Percentiles rank a stretch among this genome's conserved stretches.
Conservation (phyloP, 2,329 filamentous ascomycete genomes). For the Botrytis fragariae region DNA sequence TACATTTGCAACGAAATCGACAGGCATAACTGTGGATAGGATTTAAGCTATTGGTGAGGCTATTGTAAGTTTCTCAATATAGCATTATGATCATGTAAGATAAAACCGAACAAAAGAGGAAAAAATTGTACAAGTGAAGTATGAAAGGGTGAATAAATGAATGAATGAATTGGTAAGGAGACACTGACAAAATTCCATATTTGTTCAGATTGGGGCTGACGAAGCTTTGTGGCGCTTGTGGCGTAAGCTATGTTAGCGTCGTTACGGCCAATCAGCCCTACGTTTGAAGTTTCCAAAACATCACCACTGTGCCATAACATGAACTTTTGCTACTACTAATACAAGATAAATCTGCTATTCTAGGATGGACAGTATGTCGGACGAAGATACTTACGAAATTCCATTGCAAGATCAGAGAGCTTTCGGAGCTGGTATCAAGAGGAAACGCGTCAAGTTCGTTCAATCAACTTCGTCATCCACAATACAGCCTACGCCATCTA, state of each 20-base stretch:
- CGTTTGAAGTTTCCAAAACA: not conserved
- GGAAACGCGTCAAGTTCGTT: constrained; percentile 60
- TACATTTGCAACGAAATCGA: constrained; percentile 35
- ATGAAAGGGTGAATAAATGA: not conserved
- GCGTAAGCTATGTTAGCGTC: constrained; percentile 12
- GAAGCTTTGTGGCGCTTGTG: constrained; percentile 15
- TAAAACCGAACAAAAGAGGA: not conserved
- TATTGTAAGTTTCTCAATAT: not conserved
- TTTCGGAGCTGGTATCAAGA: constrained; percentile 62
- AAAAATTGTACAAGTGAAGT: not conserved
- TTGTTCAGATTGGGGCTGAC: constrained; percentile 16
- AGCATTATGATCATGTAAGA: not conserved
- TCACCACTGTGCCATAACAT: not conserved
- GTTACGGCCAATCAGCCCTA: constrained; percentile 9
- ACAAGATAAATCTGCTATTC: not conserved
- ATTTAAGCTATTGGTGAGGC: not conserved
- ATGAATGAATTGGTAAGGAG: not conserved
- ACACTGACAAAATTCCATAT: constrained; percentile 10
- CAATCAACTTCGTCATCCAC: constrained; percentile 35
- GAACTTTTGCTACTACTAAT: not conserved
- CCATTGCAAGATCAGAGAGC: constrained; percentile 58
- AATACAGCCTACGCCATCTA: constrained; percentile 35
- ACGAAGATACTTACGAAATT: constrained; percentile 56
- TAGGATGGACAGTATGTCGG: constrained; percentile 34
- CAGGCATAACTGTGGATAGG: constrained; percentile 32